phyloP scores from a whole-genome alignment of 768 basidiomycete species.

The Boletus subcaerulescens region DNA sequence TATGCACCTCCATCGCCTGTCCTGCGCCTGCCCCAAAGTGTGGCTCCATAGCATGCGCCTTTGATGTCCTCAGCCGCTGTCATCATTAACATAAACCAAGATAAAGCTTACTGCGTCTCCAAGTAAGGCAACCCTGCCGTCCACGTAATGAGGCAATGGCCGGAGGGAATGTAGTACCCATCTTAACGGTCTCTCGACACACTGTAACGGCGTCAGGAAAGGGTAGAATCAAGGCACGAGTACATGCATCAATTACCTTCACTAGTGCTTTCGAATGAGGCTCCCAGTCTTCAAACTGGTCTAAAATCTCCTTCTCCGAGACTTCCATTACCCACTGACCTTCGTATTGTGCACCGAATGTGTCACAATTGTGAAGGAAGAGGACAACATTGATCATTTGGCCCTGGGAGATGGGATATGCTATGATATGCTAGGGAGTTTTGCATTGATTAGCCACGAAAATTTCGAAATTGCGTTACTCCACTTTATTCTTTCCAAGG shows the following conservation, averaged over 20 bases:
- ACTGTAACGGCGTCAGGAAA: constrained; percentile 22
- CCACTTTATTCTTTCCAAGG: constrained; percentile 21
- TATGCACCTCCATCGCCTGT: constrained; percentile 46
- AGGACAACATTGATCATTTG: constrained; percentile 36
- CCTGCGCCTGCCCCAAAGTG: constrained; percentile 49
- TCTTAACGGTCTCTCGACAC: constrained; percentile 34
- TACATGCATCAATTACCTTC: constrained; percentile 3
- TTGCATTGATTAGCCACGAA: not conserved
- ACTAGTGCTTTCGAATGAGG: constrained; percentile 5
- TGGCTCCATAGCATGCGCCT: constrained; percentile 48
- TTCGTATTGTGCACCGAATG: constrained; percentile 31
- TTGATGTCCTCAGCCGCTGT: constrained; percentile 26
- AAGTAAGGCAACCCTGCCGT: constrained; percentile 37
- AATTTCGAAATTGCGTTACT: not conserved
- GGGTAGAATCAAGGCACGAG: too few relatives aligned
- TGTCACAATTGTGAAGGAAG: constrained; percentile 23
- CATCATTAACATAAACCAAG: constrained; percentile 11
- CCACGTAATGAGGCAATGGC: constrained; percentile 4
- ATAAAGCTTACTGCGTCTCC: constrained; percentile 44
- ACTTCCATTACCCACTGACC: constrained; percentile 30
- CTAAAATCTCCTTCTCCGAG: constrained; percentile 31
- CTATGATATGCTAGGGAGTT: constrained; percentile 36
- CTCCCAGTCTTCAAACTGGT: constrained; percentile 29
- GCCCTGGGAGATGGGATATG: constrained; percentile 39
- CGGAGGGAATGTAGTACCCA: constrained; percentile 46